phyloP scores from a whole-genome alignment of 768 basidiomycete genomes.

The Coprinopsis cinerea region DNA sequence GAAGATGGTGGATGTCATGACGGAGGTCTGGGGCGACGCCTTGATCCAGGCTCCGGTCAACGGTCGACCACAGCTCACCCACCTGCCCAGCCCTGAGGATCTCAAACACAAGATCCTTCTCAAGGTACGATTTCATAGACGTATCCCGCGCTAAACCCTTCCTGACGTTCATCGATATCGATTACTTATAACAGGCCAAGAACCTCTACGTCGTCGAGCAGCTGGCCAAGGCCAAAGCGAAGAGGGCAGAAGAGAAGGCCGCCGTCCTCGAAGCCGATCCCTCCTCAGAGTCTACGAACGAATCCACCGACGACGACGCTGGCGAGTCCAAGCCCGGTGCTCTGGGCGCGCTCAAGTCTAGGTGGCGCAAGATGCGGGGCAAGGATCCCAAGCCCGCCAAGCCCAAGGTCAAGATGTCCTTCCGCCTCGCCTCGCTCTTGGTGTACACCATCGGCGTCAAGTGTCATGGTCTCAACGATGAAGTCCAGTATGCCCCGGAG shows the following conservation, averaged over 20 bases:
- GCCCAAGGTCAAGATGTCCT: slow-evolving; percentile 66
- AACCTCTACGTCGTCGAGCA: slow-evolving; percentile 78
- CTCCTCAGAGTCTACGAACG: slow-evolving; percentile 18
- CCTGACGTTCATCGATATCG: neutral
- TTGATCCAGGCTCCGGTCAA: slow-evolving; percentile 37
- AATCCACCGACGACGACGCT: slow-evolving; percentile 14
- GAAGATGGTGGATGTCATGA: slow-evolving; percentile 71
- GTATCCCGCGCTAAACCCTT: slow-evolving; percentile 8
- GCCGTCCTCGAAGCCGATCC: slow-evolving; percentile 43
- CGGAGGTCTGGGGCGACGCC: slow-evolving; percentile 35
- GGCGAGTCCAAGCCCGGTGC: slow-evolving; percentile 1
- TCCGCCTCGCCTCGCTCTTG: slow-evolving; percentile 63
- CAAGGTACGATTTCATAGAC: slow-evolving; percentile 45
- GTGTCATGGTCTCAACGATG: slow-evolving; percentile 81
- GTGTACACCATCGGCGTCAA: slow-evolving; percentile 97
- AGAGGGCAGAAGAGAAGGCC: slow-evolving; percentile 63
- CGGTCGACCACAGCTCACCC: slow-evolving; percentile 38
- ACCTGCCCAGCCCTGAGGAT: slow-evolving; percentile 79
- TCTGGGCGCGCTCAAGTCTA: slow-evolving; percentile 19
- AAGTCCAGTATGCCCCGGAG: slow-evolving; percentile 72
- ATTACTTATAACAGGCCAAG: slow-evolving; percentile 47
- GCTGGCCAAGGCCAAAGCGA: slow-evolving; percentile 54
- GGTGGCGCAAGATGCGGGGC: slow-evolving; percentile 22
- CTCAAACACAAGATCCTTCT: slow-evolving; percentile 75
- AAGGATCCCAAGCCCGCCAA: slow-evolving; percentile 20